Conservation (phyloP, 2,329 filamentous ascomycete species). For the Botryotinia globosa region DNA sequence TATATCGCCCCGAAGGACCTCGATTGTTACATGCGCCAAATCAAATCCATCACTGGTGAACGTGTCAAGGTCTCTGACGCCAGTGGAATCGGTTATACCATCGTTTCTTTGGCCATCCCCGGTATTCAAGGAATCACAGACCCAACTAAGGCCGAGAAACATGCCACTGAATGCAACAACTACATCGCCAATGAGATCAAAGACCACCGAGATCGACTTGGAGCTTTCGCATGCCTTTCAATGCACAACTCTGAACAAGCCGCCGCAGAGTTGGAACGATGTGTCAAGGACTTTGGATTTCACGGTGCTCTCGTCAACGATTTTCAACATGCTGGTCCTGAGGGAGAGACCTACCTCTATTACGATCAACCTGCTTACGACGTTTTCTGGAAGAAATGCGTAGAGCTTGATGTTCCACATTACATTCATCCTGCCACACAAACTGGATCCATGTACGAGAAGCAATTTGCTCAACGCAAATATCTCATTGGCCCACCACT, state of each 20-base stretch:
- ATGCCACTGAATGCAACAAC: neutral
- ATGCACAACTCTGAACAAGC: neutral
- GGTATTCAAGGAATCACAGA: neutral
- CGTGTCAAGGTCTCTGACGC: neutral
- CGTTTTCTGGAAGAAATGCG: neutral
- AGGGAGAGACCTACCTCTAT: neutral
- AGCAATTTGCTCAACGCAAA: neutral
- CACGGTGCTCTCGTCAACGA: neutral
- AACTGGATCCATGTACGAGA: neutral
- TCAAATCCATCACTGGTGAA: neutral
- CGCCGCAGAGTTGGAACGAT: neutral
- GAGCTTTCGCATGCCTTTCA: neutral
- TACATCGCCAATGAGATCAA: neutral
- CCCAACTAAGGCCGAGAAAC: neutral
- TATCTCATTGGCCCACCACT: neutral
- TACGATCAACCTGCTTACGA: neutral
- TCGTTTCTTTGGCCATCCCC: neutral
- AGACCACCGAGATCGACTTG: neutral
- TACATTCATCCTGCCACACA: neutral
- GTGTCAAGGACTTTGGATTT: neutral
- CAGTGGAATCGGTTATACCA: neutral
- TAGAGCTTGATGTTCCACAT: neutral
- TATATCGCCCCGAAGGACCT: neutral
- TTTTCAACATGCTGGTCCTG: neutral
- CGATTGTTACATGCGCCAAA: neutral